Base-by-base conservation (phyloP, 2,329 filamentous ascomycete species). In the Diaporthe amygdali region DNA sequence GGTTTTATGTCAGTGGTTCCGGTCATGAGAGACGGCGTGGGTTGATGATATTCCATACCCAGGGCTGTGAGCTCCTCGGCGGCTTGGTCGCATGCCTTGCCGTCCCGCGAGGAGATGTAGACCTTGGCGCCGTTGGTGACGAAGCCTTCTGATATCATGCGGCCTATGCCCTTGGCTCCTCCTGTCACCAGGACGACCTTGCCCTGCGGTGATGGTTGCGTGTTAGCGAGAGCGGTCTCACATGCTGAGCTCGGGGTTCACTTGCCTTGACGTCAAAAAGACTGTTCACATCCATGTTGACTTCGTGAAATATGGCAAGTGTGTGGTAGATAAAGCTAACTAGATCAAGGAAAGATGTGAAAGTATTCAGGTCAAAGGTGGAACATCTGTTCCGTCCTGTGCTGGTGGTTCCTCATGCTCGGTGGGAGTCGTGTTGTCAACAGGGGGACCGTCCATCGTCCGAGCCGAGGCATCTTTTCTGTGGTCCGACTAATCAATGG, bases 121-220 rank as follows among this genome's bases (percentile, higher is more conserved):
- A 92, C 90, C 64, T 84, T 88, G 46, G 87, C 87, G 70, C 90
- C 89, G 80, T 91, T 92, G 70, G 84, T 78, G n/a, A 92, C 85
- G 80, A 91, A 92, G 70, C 89, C 91, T 70, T 90, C 84, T 39
- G 89, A 88, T 74, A 93, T 92, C 90, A 92, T 92, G 71, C 87
- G 88, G 20, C 91, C 91, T 74, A 92, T 89, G 74, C 90, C 90
- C 77, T 91, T 88, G 55, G 85, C 87, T 66, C 87, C 86, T 74
- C 88, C 88, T 6, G 88, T 90, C 66, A 90, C 83, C 71, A 90
- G 84, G 75, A 89, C 86, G 66, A 88, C 86, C 82, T 90, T 90
- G 79, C 82, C 87, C 85, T 88, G 73, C 34, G 22, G 17, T 44
- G 61, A 70, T 41, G 27, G 20, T 34, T 9, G 56, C 55, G 52